Evolutionary conservation across 2,329 filamentous ascomycete species (phyloP).

Genomic region (Fusarium lateritium): DNA sequence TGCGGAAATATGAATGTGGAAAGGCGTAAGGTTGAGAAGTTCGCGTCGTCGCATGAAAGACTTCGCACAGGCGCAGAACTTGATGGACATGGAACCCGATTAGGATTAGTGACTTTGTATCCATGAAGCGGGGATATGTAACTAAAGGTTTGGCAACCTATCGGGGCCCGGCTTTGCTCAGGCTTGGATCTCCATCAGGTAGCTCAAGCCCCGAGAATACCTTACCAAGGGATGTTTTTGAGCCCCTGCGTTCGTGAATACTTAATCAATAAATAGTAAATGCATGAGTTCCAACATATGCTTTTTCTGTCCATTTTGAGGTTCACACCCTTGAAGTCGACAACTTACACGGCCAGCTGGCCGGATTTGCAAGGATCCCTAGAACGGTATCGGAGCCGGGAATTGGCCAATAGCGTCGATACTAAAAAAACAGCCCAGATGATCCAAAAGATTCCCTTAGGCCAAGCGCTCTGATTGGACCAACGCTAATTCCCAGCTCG

Average conservation of each 20-base stretch:
- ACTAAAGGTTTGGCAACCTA: background rate
- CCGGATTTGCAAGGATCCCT: background rate
- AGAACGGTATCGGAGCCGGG: conserved; percentile 11
- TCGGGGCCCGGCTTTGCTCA: background rate
- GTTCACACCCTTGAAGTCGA: too few species aligned
- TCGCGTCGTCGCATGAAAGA: conserved; percentile 42
- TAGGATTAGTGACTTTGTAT: conserved; percentile 30
- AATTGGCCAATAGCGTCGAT: conserved; percentile 43
- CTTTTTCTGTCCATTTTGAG: too few species aligned
- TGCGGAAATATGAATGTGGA: conserved; percentile 5
- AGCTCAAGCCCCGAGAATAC: too few species aligned
- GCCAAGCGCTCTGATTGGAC: conserved; percentile 41
- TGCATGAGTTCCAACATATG: too few species aligned
- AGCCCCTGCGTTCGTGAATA: too few species aligned
- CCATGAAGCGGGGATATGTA: conserved; percentile 24
- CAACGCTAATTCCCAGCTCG: conserved; percentile 18
- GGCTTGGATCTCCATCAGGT: too few species aligned
- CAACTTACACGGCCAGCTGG: background rate
- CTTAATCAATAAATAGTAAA: too few species aligned
- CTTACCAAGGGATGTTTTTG: too few species aligned
- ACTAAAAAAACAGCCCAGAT: conserved; percentile 12
- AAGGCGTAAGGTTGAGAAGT: conserved; percentile 25
- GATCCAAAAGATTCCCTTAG: conserved; percentile 21
- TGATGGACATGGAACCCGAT: conserved; percentile 30
- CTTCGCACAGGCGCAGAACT: conserved; percentile 41